A percentile compares a stretch with the other conserved stretches of the same genome.
Conservation (phyloP, 108 stramenopile genomes). For the Licmophora abbreviata region DNA sequence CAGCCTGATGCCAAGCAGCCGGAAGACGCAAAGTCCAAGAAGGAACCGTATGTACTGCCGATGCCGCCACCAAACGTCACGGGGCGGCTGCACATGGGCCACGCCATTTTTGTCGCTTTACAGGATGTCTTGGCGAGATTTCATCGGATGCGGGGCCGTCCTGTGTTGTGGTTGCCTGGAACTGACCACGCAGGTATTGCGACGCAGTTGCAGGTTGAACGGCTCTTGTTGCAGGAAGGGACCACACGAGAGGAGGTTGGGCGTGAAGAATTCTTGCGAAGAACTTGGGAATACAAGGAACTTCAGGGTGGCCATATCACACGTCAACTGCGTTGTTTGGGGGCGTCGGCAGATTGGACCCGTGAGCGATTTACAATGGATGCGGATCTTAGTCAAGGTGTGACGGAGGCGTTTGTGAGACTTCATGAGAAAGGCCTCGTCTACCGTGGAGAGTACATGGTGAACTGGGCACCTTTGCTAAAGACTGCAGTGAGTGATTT, state of each 20-base stretch:
- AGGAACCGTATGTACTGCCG: conserved; percentile 73
- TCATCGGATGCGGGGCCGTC: conserved; percentile 95
- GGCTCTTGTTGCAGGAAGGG: conserved; percentile 67
- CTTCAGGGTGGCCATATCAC: conserved; percentile 96
- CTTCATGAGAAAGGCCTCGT: conserved; percentile 92
- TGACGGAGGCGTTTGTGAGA: conserved; percentile 91
- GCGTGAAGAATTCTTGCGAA: conserved; percentile 80
- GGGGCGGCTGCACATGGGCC: conserved; percentile 98
- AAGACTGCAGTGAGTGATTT: conserved; percentile 97
- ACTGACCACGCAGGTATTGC: conserved; percentile 99
- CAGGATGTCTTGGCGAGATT: conserved; percentile 97
- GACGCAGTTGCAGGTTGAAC: conserved; percentile 97
- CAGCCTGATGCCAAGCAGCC: conserved; percentile 66
- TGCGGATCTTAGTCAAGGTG: conserved; percentile 72
- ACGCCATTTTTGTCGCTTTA: conserved; percentile 96
- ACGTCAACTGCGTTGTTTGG: conserved; percentile 87
- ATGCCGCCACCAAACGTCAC: conserved; percentile 99
- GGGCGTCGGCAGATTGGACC: conserved; percentile 97
- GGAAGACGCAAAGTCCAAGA: conserved; percentile 7
- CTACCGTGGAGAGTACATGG: conserved; percentile 94
- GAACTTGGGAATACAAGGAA: conserved; percentile 89
- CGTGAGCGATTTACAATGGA: conserved; percentile 98
- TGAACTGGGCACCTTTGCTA: conserved; percentile 97
- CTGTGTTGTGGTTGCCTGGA: conserved; percentile 95
- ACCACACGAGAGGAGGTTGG: conserved; percentile 81